phyloP scores from a whole-genome alignment of 2,329 filamentous ascomycete species.

The Microdochium trichocladiopsis region DNA sequence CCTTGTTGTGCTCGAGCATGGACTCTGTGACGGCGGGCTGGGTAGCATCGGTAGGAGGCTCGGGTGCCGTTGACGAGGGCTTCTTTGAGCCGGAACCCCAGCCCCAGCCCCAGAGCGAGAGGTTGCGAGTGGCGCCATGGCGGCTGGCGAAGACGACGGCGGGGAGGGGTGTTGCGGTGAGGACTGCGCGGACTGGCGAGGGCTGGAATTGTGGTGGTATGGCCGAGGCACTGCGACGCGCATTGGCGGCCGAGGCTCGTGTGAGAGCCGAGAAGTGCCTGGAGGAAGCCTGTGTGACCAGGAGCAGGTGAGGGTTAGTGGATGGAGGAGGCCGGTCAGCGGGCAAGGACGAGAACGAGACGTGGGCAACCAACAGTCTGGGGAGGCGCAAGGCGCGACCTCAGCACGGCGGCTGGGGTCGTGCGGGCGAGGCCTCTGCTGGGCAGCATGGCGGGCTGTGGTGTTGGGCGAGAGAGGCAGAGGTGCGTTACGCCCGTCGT shows the following conservation, averaged over 20 bases:
- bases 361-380: not conserved
- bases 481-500: not conserved
- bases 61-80: not conserved
- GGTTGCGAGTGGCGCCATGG: not conserved
- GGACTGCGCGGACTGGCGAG: not conserved
- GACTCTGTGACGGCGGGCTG: not conserved
- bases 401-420: not conserved
- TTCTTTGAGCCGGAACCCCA: not conserved
- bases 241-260: not conserved
- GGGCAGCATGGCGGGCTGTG: slow-evolving; percentile 1
- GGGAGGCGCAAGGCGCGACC: not conserved
- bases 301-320: not conserved
- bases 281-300: not conserved
- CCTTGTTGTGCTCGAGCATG: not conserved
- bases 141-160: not conserved
- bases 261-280: not conserved
- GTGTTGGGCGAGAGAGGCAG: not conserved
- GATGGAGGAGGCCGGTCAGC: not conserved
- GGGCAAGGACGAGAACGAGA: not conserved
- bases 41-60: not conserved
- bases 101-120: not conserved
- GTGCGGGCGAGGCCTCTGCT: not conserved
- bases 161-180: not conserved
- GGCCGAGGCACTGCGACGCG: not conserved
- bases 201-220: not conserved